Evolutionary conservation across 2,329 filamentous ascomycete genomes (phyloP).

Genomic region (Alternaria viburni): DNA sequence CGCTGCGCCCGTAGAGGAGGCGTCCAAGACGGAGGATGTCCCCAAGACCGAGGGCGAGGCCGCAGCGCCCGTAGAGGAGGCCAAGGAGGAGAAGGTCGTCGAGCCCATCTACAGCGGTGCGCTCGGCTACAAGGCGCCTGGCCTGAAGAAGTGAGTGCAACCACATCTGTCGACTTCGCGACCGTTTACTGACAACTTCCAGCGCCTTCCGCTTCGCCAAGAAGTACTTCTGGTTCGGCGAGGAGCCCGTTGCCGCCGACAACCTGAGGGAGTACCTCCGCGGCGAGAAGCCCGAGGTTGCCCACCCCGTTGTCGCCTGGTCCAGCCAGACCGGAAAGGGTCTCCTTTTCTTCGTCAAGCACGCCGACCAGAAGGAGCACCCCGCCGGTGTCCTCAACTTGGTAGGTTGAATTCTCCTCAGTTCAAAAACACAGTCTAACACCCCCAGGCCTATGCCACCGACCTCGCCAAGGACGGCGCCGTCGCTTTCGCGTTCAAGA

Average conservation of each 20-base stretch:
- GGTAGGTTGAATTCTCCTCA: constrained; percentile 59
- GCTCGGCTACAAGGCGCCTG: constrained; percentile 88
- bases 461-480: constrained; percentile 78
- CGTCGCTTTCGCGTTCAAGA: constrained; percentile 84
- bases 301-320: constrained; percentile 85
- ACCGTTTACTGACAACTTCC: constrained; percentile 18
- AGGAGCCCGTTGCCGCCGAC: constrained; percentile 74
- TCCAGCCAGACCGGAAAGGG: constrained; percentile 94
- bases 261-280: constrained; percentile 79
- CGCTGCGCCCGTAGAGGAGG: constrained; percentile 52
- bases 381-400: constrained; percentile 85
- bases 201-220: constrained; percentile 91
- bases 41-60: constrained; percentile 43
- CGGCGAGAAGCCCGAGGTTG: constrained; percentile 82
- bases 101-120: constrained; percentile 82
- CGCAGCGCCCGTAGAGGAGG: constrained; percentile 42
- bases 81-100: constrained; percentile 56
- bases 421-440: constrained; percentile 40
- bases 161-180: background rate
- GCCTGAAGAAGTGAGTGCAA: constrained; percentile 81
- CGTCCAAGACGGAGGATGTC: constrained; percentile 51
- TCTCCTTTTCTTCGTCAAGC: constrained; percentile 89
- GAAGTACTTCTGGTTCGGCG: constrained; percentile 77
- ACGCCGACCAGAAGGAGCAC: constrained; percentile 77
- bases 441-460: constrained; percentile 63